These are phyloP conservation scores for Fraxinus ornus DNA, from an alignment of 305 asterid species.

Conservation along the genomic window DNA sequence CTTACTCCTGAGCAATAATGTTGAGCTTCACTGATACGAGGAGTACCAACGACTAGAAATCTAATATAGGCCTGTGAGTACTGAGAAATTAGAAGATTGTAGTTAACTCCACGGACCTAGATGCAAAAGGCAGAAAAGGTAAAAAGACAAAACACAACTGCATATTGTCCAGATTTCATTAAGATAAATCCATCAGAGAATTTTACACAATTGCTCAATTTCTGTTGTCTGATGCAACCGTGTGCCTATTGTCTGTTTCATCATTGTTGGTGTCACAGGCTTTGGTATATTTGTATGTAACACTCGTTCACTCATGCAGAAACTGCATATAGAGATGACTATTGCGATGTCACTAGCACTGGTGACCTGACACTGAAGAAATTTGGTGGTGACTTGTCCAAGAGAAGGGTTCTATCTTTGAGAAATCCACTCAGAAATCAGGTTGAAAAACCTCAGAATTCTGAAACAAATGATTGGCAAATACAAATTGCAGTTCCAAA, in stretches of 20 bases:
- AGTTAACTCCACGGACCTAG: not conserved
- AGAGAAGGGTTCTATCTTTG: slow-evolving; percentile 56
- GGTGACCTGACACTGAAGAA: slow-evolving; percentile 51
- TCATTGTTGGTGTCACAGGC: slow-evolving; percentile 15
- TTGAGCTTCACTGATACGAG: slow-evolving; percentile 2
- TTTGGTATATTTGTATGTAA: slow-evolving; percentile 14
- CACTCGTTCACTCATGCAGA: slow-evolving; percentile 50
- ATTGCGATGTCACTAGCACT: slow-evolving; percentile 58
- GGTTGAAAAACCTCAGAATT: slow-evolving; percentile 55
- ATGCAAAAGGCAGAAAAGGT: slow-evolving; percentile 13
- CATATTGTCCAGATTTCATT: not conserved
- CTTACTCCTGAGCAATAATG: slow-evolving; percentile 4
- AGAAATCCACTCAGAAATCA: slow-evolving; percentile 53
- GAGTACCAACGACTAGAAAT: not conserved
- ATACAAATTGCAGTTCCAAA: slow-evolving; percentile 81
- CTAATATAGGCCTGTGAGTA: slow-evolving; percentile 7
- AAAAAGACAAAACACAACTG: not conserved
- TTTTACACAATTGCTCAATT: slow-evolving; percentile 4
- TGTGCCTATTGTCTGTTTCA: slow-evolving; percentile 9
- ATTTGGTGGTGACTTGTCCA: slow-evolving; percentile 41
- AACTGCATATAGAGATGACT: slow-evolving; percentile 63
- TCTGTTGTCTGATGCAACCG: slow-evolving; percentile 17
- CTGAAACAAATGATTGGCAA: slow-evolving; percentile 68
- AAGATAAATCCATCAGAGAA: slow-evolving; percentile 5
- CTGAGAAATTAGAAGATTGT: slow-evolving; percentile 4